Base-by-base conservation (phyloP, 2,329 filamentous ascomycete genomes). In the Arthrobotrys conoides region DNA sequence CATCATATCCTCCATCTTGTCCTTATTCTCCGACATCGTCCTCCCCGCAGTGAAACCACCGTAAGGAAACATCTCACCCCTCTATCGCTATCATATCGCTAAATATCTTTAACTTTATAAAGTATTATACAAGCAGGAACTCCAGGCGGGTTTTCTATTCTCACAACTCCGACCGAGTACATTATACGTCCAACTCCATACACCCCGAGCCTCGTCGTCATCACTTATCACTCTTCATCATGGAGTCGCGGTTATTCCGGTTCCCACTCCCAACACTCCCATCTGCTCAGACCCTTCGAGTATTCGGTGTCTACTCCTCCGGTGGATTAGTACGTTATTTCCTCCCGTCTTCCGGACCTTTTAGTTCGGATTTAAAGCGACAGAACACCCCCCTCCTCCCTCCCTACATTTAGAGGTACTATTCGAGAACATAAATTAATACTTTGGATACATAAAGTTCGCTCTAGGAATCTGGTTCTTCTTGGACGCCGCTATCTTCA, bases 391-490 rank as follows among this genome's bases (percentile, higher is more conserved):
- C 38, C 38, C 38, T 41, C 38, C 38, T 41, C 16, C 38, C 16
- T 41, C n/a, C n/a, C 10, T 41, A 41, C 38, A 16, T 41, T 4
- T 30, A 41, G 16, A 16, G 12, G 16, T 14, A n/a, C 9, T 41
- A 41, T 16, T 16, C 2, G 38, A n/a, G 38, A 4, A 41, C 5
- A 41, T 41, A 16, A 41, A 41, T 16, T 41, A 41, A 41, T 41
- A 41, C 5, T 41, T n/a, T 4, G 22, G 44, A 33, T 36, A 9
- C 10, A 16, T 38, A 22, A 79, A 92, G 90, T 92, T 92, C 85
- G 89, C 90, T 38, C 86, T 91, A 68, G 90, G 90, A 12, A 90
- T 92, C 85, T 92, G 91, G 87, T 88, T 90, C 84, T 88, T 92
- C 81, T 87, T 92, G 84, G 90, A 92, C 82, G 89, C 89, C 77